Conservation (phyloP, 371 early-diverging fungal species). For the Apophysomyces trapeziformis region DNA sequence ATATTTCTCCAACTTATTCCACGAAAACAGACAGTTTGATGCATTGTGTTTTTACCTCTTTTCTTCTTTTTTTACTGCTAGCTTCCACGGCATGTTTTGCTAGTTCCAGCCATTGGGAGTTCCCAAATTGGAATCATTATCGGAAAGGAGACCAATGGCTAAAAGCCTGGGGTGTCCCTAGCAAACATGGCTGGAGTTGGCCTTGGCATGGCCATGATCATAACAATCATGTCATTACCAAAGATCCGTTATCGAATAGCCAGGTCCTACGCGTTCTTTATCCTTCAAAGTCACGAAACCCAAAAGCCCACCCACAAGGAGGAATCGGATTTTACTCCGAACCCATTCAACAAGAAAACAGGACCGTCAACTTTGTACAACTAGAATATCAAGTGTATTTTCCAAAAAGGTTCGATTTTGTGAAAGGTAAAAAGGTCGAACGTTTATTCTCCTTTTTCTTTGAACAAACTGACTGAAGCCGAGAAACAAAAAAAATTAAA, state of each 20-base stretch:
- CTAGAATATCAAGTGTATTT: constrained; percentile 59
- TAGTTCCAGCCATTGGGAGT: constrained; percentile 19
- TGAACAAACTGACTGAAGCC: background rate
- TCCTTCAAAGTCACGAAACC: constrained; percentile 47
- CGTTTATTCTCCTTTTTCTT: too few species aligned
- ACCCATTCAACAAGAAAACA: constrained; percentile 42
- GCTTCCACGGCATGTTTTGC: background rate
- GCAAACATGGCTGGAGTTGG: constrained; percentile 31
- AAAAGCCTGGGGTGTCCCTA: constrained; percentile 26
- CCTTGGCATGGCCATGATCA: constrained; percentile 21
- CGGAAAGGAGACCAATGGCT: constrained; percentile 19
- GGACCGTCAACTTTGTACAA: constrained; percentile 28
- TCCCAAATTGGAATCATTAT: constrained; percentile 28
- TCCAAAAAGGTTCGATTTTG: constrained; percentile 55
- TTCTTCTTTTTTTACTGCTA: constrained; percentile 9
- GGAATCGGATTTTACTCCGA: constrained; percentile 57
- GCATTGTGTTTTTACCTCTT: constrained; percentile 5
- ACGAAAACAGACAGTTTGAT: background rate
- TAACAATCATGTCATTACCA: constrained; percentile 32
- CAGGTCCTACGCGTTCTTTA: constrained; percentile 45
- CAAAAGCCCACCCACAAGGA: constrained; percentile 40
- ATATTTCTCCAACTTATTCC: too few species aligned
- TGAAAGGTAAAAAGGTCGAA: constrained; percentile 36
- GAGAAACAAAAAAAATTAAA: background rate
- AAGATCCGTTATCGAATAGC: constrained; percentile 38